Evolutionary conservation across 106 monocot species (phyloP), one percentile per base, ranked within the genome.

Genomic region (Allium sativum): DNA sequence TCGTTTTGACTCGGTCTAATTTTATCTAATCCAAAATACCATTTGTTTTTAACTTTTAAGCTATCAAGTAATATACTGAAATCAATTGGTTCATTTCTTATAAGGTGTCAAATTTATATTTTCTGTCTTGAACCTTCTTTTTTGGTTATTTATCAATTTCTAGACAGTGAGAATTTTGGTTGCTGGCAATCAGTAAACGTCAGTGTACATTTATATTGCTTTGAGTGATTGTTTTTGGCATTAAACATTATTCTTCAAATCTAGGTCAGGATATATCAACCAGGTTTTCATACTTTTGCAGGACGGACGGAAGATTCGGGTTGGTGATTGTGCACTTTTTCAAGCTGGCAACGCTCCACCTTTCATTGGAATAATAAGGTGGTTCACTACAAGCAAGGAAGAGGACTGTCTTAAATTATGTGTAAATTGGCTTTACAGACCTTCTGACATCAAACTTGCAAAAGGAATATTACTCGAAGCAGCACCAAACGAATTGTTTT

Each of bases 351-450:
- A 87, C 65, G 86, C 86, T 7, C 87, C 95, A 55, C 86, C 90
- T 58, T 96, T 96, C 62, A 90, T 91, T 72, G 95, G 95, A 52
- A 70, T 96, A 44, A 84, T 96, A 66, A 74, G 87, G 47, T 90
- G 90, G 84, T 64, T 91, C 62, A 54, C 74, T 43, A 58, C 74
- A 48, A 50, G 46, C 46, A 75, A 77, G 47, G 83, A 82, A 57
- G 75, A 31, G 31, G 31, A 77, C 43, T 69, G 65, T 77, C 81
- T 78, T 40, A 84, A 87, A 52, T 70, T 96, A 62, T 84, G 84
- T 74, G 95, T 96, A 22, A 96, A 86, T 79, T 96, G 95, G 95
- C 79, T 96, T 44, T 96, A 91, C 48, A 73, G 87, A 54, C 95
- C 87, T 69, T 76, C 84, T 71, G 90, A 96, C 57, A 19, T 95